Conservation (phyloP, 2,329 filamentous ascomycete genomes). For the Sporothrix globosa region DNA sequence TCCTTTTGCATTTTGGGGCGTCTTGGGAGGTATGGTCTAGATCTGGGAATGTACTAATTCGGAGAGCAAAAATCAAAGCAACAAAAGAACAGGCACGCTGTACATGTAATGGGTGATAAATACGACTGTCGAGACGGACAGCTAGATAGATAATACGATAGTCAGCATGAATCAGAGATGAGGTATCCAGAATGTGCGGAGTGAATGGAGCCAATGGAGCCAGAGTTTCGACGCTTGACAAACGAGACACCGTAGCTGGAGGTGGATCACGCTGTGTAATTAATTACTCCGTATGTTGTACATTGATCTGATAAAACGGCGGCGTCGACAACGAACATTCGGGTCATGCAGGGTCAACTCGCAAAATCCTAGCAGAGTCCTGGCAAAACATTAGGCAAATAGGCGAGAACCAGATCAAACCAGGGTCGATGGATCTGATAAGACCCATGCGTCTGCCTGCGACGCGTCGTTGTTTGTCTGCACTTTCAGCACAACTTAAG, state of each 20-base stretch:
- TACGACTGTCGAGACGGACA: not conserved
- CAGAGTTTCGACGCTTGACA: not conserved
- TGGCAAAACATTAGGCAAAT: constrained; percentile 1
- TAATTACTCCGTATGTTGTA: constrained; percentile 2
- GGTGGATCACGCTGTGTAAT: not conserved
- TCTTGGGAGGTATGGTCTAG: not conserved
- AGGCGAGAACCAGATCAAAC: not conserved
- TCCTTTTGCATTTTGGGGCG: constrained; percentile 28
- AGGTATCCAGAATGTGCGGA: not conserved
- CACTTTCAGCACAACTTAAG: not conserved
- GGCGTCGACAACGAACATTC: constrained; percentile 25
- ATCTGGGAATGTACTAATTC: not conserved
- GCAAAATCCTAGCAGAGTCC: not conserved
- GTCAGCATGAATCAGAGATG: constrained; percentile 25
- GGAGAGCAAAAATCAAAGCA: not conserved
- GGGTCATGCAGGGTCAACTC: not conserved
- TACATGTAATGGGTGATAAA: constrained; percentile 2
- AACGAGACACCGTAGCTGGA: not conserved
- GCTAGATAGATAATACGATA: constrained; percentile 16
- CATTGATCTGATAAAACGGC: constrained; percentile 32
- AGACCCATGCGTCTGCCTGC: constrained; percentile 23
- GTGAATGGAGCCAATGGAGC: not conserved
- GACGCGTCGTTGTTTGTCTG: constrained; percentile 23
- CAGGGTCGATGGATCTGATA: constrained; percentile 29
- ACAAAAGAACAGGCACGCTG: not conserved